phyloP scores from a whole-genome alignment of 805 yeast genomes.

The Starmera amethionina region DNA sequence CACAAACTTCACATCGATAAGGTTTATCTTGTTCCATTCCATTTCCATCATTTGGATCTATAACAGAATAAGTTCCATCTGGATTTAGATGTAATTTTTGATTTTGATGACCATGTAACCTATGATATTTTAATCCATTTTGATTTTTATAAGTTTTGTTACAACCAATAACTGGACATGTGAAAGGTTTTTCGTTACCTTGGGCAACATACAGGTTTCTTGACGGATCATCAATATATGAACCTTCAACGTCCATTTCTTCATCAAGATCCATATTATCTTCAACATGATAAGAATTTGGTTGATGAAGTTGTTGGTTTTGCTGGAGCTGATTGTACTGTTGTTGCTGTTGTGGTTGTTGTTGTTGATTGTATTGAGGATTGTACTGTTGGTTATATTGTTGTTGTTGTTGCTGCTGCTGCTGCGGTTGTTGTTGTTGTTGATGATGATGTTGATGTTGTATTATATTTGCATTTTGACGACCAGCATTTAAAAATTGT shows the following conservation, averaged over 20 bases:
- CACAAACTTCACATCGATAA: constrained; percentile 96
- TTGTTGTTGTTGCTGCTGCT: constrained; percentile 5
- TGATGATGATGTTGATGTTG: constrained; percentile 7
- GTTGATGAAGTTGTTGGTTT: constrained; percentile 7
- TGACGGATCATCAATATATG: constrained; percentile 92
- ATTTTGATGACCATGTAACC: constrained; percentile 94
- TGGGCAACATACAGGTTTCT: constrained; percentile 89
- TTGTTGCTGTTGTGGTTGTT: constrained; percentile 14
- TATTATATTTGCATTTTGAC: constrained; percentile 1
- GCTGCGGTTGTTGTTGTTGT: constrained; percentile 2
- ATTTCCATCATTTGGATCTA: constrained; percentile 92
- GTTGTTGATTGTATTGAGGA: neutral
- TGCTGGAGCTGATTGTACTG: constrained; percentile 7
- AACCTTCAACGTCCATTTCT: constrained; percentile 47
- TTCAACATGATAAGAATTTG: constrained; percentile 5
- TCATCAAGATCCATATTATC: constrained; percentile 30
- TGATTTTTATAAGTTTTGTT: constrained; percentile 96
- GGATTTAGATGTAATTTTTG: constrained; percentile 84
- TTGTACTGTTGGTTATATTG: constrained; percentile 7
- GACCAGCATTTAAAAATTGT: neutral
- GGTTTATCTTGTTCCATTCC: constrained; percentile 98
- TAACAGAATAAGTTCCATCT: constrained; percentile 86
- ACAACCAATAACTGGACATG: constrained; percentile 97
- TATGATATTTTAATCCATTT: constrained; percentile 92
- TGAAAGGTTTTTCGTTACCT: constrained; percentile 89